A percentile compares a stretch with the other conserved stretches of the same genome.
phyloP scores from a whole-genome alignment of 2,329 filamentous ascomycete species.

The Pseudopyrenochaeta lycopersici region DNA sequence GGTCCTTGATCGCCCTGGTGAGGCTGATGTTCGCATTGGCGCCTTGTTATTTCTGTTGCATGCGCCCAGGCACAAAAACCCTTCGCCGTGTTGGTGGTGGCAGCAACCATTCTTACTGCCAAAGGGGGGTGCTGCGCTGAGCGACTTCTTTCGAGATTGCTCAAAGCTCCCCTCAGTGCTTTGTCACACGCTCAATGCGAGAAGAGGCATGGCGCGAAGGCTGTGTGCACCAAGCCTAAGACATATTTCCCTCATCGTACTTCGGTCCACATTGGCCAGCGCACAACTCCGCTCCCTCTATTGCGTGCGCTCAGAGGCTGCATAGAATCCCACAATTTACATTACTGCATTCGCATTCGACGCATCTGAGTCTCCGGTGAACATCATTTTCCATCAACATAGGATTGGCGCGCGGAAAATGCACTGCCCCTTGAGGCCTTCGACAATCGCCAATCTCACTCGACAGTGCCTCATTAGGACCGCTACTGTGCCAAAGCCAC shows the following conservation, averaged over 20 bases:
- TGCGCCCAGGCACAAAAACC: slow-evolving; percentile 5
- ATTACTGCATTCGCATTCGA: slow-evolving; percentile 1
- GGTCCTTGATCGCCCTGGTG: slow-evolving; percentile 7
- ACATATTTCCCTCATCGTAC: background rate
- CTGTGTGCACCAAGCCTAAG: background rate
- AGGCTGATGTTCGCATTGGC: slow-evolving; percentile 8
- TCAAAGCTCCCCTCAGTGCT: no score
- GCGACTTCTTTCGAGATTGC: no score
- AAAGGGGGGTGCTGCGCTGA: background rate
- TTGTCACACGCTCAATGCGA: background rate
- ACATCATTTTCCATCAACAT: background rate
- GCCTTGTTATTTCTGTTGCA: slow-evolving; percentile 14
- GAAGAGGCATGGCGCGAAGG: background rate
- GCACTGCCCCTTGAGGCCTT: slow-evolving; percentile 18
- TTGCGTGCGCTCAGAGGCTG: background rate
- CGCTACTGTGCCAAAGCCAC: background rate
- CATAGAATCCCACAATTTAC: background rate
- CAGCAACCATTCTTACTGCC: background rate
- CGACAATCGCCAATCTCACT: background rate
- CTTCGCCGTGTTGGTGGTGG: slow-evolving; percentile 10
- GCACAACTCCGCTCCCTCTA: background rate
- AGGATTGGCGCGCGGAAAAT: background rate
- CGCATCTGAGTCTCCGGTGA: slow-evolving; percentile 10
- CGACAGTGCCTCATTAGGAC: slow-evolving; percentile 8
- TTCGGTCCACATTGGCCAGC: background rate